Conservation (phyloP, 2,329 filamentous ascomycete genomes). For the Periconia digitata region DNA sequence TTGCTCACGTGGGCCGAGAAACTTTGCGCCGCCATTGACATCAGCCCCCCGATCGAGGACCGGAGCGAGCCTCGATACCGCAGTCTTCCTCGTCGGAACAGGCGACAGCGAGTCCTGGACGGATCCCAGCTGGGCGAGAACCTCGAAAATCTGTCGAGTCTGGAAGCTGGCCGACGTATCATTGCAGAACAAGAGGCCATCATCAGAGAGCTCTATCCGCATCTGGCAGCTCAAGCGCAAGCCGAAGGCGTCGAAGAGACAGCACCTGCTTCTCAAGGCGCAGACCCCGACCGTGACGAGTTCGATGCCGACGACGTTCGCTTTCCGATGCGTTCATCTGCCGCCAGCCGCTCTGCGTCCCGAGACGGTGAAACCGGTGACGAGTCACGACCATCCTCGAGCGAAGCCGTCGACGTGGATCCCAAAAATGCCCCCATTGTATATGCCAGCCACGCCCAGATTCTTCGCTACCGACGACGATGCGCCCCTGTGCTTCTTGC, state of each 20-base stretch:
- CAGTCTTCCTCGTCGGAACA: conserved; percentile 49
- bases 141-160: conserved; percentile 32
- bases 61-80: conserved; percentile 53
- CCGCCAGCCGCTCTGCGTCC: conserved; percentile 17
- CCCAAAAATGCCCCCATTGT: conserved; percentile 36
- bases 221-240: conserved; percentile 32
- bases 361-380: conserved; percentile 19
- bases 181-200: conserved; percentile 53
- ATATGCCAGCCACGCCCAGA: conserved; percentile 37
- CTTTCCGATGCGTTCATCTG: conserved; percentile 28
- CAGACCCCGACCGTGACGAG: conserved; percentile 39
- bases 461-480: conserved; percentile 49
- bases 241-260: conserved; percentile 12
- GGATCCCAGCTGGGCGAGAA: conserved; percentile 30
- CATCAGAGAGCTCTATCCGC: conserved; percentile 50
- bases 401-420: conserved; percentile 20
- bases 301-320: conserved; percentile 43
- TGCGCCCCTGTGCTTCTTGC: conserved; percentile 50
- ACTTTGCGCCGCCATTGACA: conserved; percentile 70
- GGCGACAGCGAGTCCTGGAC: conserved; percentile 42
- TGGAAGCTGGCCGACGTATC: conserved; percentile 40
- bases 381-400: conserved; percentile 21
- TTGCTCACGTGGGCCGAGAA: conserved; percentile 71
- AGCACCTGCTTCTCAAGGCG: conserved; percentile 10
- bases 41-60: conserved; percentile 70